Evolutionary conservation across 2,329 filamentous ascomycete species (phyloP).

Genomic region (Ascomycota sp.): DNA sequence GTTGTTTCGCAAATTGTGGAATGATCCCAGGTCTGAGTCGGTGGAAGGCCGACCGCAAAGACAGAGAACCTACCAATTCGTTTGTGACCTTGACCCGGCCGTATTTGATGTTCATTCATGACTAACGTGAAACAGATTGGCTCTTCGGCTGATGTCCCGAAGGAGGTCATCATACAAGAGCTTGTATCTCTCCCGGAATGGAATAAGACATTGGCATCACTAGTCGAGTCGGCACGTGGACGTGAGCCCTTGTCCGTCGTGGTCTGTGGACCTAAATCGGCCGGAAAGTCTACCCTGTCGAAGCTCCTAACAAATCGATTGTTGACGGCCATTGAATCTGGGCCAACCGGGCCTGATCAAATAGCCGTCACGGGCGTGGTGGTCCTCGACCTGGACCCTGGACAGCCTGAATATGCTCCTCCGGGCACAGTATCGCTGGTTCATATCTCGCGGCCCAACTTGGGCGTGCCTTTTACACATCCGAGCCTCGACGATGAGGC

Average conservation of each 20-base stretch:
- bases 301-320: conserved; percentile 43
- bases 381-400: conserved; percentile 56
- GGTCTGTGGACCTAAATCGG: conserved; percentile 46
- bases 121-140: conserved; percentile 22
- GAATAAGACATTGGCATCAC: conserved; percentile 33
- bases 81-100: conserved; percentile 9
- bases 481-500: conserved; percentile 14
- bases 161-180: conserved; percentile 26
- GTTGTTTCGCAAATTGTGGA: conserved; percentile 45
- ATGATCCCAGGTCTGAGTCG: conserved; percentile 15
- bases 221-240: conserved; percentile 13
- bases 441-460: conserved; percentile 33
- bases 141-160: conserved; percentile 28
- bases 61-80: conserved; percentile 25
- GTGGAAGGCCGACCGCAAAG: conserved; percentile 4
- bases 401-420: conserved; percentile 51
- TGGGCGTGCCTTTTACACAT: conserved; percentile 47
- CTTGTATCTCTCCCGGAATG: conserved; percentile 34
- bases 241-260: conserved; percentile 22
- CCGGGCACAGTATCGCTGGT: conserved; percentile 48
- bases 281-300: conserved; percentile 56
- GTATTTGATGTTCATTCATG: too few relatives aligned
- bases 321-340: conserved; percentile 20
- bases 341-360: conserved; percentile 1
- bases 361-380: conserved; percentile 16